These are phyloP conservation scores for Kodamaea neixiangensis DNA, from an alignment of 805 yeast species.

Conservation along the genomic window DNA sequence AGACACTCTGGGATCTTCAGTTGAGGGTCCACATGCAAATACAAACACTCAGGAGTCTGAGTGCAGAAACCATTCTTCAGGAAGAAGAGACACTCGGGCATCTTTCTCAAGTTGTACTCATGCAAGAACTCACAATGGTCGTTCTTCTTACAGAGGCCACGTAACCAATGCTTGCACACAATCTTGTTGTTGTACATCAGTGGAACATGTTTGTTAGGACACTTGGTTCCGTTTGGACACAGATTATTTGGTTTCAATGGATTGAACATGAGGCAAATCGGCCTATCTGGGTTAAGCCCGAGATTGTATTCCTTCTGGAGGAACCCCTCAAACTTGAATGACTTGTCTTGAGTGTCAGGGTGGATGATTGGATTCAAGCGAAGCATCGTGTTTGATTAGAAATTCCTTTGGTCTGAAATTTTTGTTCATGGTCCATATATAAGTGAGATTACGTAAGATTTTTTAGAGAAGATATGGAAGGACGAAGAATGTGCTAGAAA, in stretches of 20 bases:
- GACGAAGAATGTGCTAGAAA: too few relatives aligned
- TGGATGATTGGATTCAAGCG: conserved; percentile 41
- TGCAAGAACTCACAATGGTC: conserved; percentile 95
- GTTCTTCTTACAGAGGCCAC: conserved; percentile 96
- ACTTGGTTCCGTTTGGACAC: conserved; percentile 84
- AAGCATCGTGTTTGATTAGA: conserved; percentile 26
- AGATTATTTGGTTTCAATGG: conserved; percentile 53
- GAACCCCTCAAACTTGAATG: conserved; percentile 76
- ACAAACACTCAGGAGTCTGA: conserved; percentile 91
- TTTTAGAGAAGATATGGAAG: too few relatives aligned
- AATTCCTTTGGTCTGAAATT: not conserved
- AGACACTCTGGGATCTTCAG: conserved; percentile 86
- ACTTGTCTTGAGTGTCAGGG: conserved; percentile 39
- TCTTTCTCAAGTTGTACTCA: conserved; percentile 88
- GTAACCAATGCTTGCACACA: conserved; percentile 97
- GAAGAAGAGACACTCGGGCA: conserved; percentile 95
- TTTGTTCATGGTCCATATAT: not conserved
- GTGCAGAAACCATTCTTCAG: conserved; percentile 84
- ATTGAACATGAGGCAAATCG: conserved; percentile 73
- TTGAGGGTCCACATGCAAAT: conserved; percentile 87
- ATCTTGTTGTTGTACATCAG: conserved; percentile 54
- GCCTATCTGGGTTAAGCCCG: conserved; percentile 86
- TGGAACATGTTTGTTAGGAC: conserved; percentile 84
- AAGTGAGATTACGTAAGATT: not conserved
- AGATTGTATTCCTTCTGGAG: conserved; percentile 77